Evolutionary conservation across 805 yeast genomes (phyloP).

Genomic region (Ogataea ganodermae): DNA sequence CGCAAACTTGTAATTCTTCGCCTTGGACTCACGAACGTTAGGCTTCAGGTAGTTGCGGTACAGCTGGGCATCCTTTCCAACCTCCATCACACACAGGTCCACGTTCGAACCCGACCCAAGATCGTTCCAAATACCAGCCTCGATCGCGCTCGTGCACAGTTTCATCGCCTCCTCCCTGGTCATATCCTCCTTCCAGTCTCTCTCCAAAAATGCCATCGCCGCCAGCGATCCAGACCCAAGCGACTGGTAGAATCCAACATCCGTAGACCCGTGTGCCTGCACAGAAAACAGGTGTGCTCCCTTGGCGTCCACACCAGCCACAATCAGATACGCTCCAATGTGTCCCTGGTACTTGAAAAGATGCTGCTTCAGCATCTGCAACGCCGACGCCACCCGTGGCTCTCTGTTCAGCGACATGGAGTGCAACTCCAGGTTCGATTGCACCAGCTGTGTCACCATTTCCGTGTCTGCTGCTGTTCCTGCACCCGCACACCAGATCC

Average conservation of each 20-base stretch:
- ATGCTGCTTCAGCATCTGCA: constrained; percentile 93
- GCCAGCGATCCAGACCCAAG: constrained; percentile 97
- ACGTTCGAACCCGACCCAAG: constrained; percentile 98
- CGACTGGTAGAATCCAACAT: constrained; percentile 89
- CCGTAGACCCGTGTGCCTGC: constrained; percentile 98
- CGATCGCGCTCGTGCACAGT: constrained; percentile 88
- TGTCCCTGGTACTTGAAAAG: constrained; percentile 96
- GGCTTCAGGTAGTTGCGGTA: constrained; percentile 89
- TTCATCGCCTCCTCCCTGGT: constrained; percentile 88
- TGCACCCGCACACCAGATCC: constrained; percentile 99
- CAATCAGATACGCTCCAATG: constrained; percentile 94
- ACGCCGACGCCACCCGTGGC: constrained; percentile 91
- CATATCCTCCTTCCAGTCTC: constrained; percentile 78
- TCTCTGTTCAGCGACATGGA: constrained; percentile 78
- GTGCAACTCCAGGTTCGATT: constrained; percentile 89
- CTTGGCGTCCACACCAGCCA: constrained; percentile 97
- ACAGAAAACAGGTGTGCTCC: constrained; percentile 92
- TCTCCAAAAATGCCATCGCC: constrained; percentile 96
- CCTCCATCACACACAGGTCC: constrained; percentile 95
- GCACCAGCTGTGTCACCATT: constrained; percentile 91
- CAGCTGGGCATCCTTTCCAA: constrained; percentile 83
- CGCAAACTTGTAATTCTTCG: constrained; percentile 78
- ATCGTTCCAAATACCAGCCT: constrained; percentile 99
- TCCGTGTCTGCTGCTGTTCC: constrained; percentile 99
- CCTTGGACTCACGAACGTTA: constrained; percentile 80